Conservation (phyloP, 768 basidiomycete species). For the Chalciporus sphaerocephalus region DNA sequence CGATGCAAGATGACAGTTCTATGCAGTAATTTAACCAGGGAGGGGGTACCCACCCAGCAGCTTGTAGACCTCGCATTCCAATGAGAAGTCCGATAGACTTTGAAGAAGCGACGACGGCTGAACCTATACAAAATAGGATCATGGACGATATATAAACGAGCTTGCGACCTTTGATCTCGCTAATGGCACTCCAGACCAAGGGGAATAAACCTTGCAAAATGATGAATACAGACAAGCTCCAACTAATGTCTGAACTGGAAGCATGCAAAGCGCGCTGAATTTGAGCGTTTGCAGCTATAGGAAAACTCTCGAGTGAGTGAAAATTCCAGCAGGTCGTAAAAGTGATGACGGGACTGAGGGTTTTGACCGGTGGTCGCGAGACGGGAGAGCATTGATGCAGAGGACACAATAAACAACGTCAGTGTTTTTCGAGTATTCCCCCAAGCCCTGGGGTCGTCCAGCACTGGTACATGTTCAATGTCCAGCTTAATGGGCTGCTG, state of each 20-base stretch:
- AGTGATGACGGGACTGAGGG: slow-evolving; percentile 15
- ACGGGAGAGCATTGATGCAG: slow-evolving; percentile 27
- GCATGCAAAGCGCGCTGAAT: slow-evolving; percentile 61
- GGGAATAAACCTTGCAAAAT: slow-evolving; percentile 66
- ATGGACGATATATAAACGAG: slow-evolving; percentile 54
- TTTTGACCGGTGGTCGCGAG: slow-evolving; percentile 26
- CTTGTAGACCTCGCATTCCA: slow-evolving; percentile 65
- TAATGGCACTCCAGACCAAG: slow-evolving; percentile 63
- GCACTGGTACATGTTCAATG: slow-evolving; percentile 40
- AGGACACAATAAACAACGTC: slow-evolving; percentile 26
- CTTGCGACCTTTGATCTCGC: slow-evolving; percentile 76
- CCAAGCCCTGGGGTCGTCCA: slow-evolving; percentile 62
- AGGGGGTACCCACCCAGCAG: slow-evolving; percentile 44
- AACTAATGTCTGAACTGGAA: slow-evolving; percentile 57
- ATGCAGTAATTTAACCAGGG: background rate
- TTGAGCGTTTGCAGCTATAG: slow-evolving; percentile 60
- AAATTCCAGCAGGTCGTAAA: background rate
- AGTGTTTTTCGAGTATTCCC: slow-evolving; percentile 45
- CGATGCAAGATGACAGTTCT: background rate
- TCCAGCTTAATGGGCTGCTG: slow-evolving; percentile 14
- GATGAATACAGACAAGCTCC: slow-evolving; percentile 68
- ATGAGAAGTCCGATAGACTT: slow-evolving; percentile 56
- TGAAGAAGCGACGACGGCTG: slow-evolving; percentile 54
- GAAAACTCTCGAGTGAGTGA: background rate
- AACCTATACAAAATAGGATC: slow-evolving; percentile 51